A percentile compares a stretch with the other conserved stretches of the same genome.
phyloP scores from a whole-genome alignment of 768 basidiomycete species.

The Postia placenta region DNA sequence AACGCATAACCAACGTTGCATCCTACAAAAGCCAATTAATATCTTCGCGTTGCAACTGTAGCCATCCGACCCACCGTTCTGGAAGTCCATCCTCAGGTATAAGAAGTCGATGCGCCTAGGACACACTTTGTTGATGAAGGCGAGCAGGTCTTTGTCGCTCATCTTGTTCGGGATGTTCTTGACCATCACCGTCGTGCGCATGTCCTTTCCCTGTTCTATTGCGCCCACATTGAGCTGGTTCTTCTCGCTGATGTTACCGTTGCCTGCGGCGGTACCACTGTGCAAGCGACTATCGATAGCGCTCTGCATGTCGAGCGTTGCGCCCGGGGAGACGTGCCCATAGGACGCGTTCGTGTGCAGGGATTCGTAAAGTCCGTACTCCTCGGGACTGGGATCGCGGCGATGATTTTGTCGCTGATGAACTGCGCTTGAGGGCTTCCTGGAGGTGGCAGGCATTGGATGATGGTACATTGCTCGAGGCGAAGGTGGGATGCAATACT shows the following conservation, averaged over 20 bases:
- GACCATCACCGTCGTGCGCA: conserved; percentile 82
- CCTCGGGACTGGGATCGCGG: background rate
- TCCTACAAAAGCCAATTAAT: conserved; percentile 31
- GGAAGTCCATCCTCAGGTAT: conserved; percentile 83
- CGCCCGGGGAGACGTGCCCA: conserved; percentile 11
- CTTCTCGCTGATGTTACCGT: conserved; percentile 26
- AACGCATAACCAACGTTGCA: conserved; percentile 83
- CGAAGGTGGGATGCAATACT: conserved; percentile 10
- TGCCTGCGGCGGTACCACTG: conserved; percentile 1
- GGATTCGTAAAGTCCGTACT: background rate
- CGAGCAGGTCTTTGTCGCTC: conserved; percentile 66
- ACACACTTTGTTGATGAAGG: conserved; percentile 66
- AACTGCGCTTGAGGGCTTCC: conserved; percentile 3
- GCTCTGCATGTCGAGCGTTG: background rate
- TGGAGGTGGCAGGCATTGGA: background rate
- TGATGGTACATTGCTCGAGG: background rate
- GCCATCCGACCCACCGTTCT: conserved; percentile 49
- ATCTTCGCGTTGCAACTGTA: background rate
- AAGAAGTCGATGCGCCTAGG: conserved; percentile 80
- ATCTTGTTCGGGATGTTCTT: conserved; percentile 94
- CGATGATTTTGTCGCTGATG: conserved; percentile 4
- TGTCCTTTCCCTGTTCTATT: conserved; percentile 76
- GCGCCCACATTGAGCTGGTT: conserved; percentile 61
- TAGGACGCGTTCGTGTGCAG: conserved; percentile 8
- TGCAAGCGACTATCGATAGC: background rate